These are phyloP conservation scores for Paradendryphiella salina DNA, from an alignment of 2,329 filamentous ascomycete genomes.

Conservation along the genomic window DNA sequence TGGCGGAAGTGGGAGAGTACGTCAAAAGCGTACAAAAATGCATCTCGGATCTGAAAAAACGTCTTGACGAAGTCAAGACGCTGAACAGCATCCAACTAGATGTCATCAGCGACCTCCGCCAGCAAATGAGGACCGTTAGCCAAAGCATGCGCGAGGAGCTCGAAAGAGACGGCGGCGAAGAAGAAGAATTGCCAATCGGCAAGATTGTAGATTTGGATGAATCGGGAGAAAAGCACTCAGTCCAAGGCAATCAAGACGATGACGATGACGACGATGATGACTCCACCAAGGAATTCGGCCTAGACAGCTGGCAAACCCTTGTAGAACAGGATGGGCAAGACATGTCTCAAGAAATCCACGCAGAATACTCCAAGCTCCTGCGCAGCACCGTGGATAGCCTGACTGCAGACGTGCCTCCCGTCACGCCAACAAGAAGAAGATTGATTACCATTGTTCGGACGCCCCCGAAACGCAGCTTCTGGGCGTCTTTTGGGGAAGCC, in stretches of 20 bases:
- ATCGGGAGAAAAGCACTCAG: background rate
- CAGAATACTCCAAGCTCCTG: constrained; percentile 5
- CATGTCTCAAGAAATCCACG: constrained; percentile 2
- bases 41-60: constrained; percentile 32
- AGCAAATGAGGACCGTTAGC: constrained; percentile 25
- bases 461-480: constrained; percentile 23
- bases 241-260: background rate
- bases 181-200: constrained; percentile 3
- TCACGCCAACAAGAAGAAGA: background rate
- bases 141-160: constrained; percentile 18
- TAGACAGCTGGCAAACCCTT: constrained; percentile 21
- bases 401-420: background rate
- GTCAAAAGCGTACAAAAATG: constrained; percentile 34
- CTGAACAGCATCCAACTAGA: constrained; percentile 41
- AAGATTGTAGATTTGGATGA: background rate
- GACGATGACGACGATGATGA: background rate
- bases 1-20: constrained; percentile 32
- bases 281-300: constrained; percentile 9
- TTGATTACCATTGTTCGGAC: constrained; percentile 18
- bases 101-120: constrained; percentile 36
- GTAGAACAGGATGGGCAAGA: constrained; percentile 6
- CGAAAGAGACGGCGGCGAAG: background rate
- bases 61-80: constrained; percentile 41
- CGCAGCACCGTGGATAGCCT: constrained; percentile 12
- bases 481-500: constrained; percentile 27